phyloP scores from a whole-genome alignment of 2,329 filamentous ascomycete genomes.

The Lomentospora prolificans region DNA sequence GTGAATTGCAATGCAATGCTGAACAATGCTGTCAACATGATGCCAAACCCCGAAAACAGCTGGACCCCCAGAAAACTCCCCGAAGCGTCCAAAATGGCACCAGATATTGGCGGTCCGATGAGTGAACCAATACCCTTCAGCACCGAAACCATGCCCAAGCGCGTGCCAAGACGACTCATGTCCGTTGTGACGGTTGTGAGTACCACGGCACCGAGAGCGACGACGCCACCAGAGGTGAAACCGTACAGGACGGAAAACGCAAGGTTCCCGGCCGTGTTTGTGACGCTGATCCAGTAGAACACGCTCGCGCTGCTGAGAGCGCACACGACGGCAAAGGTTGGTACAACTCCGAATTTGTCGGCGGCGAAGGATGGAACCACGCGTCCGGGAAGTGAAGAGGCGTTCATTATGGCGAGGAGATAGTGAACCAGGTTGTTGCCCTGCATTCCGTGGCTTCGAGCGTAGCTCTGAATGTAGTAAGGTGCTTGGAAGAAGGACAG shows the following conservation, averaged over 20 bases:
- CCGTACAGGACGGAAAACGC: conserved; percentile 33
- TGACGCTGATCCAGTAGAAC: conserved; percentile 30
- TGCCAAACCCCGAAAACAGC: conserved; percentile 15
- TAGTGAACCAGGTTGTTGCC: conserved; percentile 27
- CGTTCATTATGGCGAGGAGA: conserved; percentile 40
- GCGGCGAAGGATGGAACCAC: conserved; percentile 35
- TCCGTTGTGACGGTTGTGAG: conserved; percentile 30
- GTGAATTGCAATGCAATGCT: background rate
- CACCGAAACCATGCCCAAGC: conserved; percentile 30
- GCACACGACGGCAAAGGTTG: conserved; percentile 25
- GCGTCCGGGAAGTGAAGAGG: conserved; percentile 36
- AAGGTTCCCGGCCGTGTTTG: conserved; percentile 24
- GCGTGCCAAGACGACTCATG: conserved; percentile 26
- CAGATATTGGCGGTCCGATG: conserved; percentile 26
- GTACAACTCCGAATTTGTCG: conserved; percentile 28
- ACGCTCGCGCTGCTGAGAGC: conserved; percentile 19
- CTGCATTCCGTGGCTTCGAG: conserved; percentile 22
- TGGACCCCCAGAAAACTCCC: conserved; percentile 14
- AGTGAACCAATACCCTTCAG: conserved; percentile 25
- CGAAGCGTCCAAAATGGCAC: conserved; percentile 20
- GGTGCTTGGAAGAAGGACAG: conserved; percentile 27
- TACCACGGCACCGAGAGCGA: conserved; percentile 30
- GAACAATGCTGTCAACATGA: conserved; percentile 15
- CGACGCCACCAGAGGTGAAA: conserved; percentile 33
- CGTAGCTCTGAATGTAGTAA: conserved; percentile 35